A percentile compares a stretch with the other conserved stretches of the same genome.
phyloP scores from a whole-genome alignment of 768 basidiomycete genomes.

The Pisolithus marmoratus region DNA sequence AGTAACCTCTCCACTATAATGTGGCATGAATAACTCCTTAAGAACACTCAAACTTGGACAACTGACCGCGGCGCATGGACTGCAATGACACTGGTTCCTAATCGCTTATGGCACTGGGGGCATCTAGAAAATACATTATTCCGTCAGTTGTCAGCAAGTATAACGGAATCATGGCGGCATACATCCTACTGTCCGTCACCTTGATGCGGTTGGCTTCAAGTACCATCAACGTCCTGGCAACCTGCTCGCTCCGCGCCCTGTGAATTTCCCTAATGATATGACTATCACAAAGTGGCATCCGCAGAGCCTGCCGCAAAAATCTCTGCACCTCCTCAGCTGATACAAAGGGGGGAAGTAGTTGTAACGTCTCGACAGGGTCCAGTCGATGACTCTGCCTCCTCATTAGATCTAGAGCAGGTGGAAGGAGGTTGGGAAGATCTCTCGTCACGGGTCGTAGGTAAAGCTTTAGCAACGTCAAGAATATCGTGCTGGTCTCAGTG shows the following conservation, averaged over 20 bases:
- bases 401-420: conserved; percentile 85
- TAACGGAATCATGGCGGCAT: conserved; percentile 27
- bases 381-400: conserved; percentile 77
- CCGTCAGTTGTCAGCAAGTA: not conserved
- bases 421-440: conserved; percentile 51
- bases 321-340: conserved; percentile 71
- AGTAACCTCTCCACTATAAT: conserved; percentile 82
- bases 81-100: conserved; percentile 91
- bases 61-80: conserved; percentile 83
- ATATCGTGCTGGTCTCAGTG: conserved; percentile 56
- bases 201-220: conserved; percentile 80
- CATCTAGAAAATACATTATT: conserved; percentile 48
- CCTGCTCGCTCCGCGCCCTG: conserved; percentile 72
- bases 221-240: conserved; percentile 65
- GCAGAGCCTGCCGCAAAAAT: conserved; percentile 69
- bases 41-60: not conserved
- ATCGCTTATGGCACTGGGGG: conserved; percentile 90
- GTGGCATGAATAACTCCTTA: not conserved
- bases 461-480: conserved; percentile 78
- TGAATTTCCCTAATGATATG: conserved; percentile 63
- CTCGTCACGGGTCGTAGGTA: conserved; percentile 73
- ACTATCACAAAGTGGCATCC: conserved; percentile 64
- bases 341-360: conserved; percentile 87
- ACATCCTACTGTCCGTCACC: conserved; percentile 92
- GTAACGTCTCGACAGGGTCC: conserved; percentile 75